A percentile compares a stretch with the other conserved stretches of the same genome.
These are phyloP conservation scores for Kazachstania sp. DNA, from an alignment of 1,139 yeast genomes.

Conservation along the genomic window DNA sequence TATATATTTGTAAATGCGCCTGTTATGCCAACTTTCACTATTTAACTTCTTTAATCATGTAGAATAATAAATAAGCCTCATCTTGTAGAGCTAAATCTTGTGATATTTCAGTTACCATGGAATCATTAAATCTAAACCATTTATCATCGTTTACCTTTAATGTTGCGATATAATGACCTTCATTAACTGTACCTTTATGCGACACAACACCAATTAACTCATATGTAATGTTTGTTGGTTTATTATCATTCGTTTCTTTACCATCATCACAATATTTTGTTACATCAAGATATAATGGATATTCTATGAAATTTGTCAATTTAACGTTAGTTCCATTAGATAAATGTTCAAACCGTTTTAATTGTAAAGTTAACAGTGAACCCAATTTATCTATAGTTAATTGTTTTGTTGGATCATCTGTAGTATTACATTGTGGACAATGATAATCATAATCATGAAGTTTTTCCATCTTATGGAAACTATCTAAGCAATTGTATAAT, in stretches of 20 bases:
- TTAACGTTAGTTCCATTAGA: conserved; percentile 47
- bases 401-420: conserved; percentile 62
- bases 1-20: neutral
- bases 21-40: neutral
- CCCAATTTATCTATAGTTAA: conserved; percentile 63
- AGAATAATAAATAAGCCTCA: conserved; percentile 74
- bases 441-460: conserved; percentile 59
- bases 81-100: conserved; percentile 57
- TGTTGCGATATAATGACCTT: conserved; percentile 86
- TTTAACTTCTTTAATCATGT: conserved; percentile 40
- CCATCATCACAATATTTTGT: conserved; percentile 44
- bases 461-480: conserved; percentile 69
- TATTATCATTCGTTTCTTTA: conserved; percentile 4
- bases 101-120: conserved; percentile 62
- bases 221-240: conserved; percentile 39
- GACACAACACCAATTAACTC: conserved; percentile 81
- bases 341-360: conserved; percentile 79
- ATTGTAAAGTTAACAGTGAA: conserved; percentile 70
- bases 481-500: conserved; percentile 58
- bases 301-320: conserved; percentile 63
- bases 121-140: conserved; percentile 91
- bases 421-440: conserved; percentile 56
- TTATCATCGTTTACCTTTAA: conserved; percentile 60
- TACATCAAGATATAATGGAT: conserved; percentile 67
- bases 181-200: conserved; percentile 86